phyloP scores from a whole-genome alignment of 148 eudicot genomes.

The Fagopyrum homotropicum region DNA sequence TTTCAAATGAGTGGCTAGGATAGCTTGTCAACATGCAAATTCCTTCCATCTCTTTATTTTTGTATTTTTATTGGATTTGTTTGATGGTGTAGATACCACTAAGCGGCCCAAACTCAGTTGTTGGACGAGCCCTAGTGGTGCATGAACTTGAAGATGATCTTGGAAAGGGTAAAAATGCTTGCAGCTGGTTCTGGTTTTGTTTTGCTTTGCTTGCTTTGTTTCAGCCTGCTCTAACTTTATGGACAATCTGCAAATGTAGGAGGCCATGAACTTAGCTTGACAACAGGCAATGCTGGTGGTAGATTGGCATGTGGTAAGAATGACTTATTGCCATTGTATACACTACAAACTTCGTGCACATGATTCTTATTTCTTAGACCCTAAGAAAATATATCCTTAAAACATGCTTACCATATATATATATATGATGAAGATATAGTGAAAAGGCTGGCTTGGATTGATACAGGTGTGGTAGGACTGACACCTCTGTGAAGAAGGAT shows the following conservation, averaged over 20 bases:
- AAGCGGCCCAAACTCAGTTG: constrained; percentile 73
- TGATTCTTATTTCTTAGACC: background rate
- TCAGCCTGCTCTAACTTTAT: background rate
- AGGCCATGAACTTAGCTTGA: constrained; percentile 89
- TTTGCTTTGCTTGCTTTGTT: background rate
- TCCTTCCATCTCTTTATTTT: background rate
- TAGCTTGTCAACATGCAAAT: background rate
- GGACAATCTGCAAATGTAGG: constrained; percentile 41
- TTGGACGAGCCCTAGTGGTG: constrained; percentile 91
- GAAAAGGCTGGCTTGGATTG: background rate
- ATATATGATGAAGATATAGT: background rate
- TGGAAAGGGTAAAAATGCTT: constrained; percentile 65
- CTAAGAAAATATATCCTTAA: background rate
- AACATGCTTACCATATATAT: no score
- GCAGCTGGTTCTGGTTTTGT: background rate
- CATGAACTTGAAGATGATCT: constrained; percentile 96
- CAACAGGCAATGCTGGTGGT: constrained; percentile 97
- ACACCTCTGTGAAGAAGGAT: background rate
- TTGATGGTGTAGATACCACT: constrained; percentile 64
- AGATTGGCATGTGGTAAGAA: constrained; percentile 90
- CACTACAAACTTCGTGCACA: background rate
- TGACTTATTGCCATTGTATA: background rate
- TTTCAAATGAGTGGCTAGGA: no score
- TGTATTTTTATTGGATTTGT: background rate
- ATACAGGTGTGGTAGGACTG: constrained; percentile 11